A percentile compares a stretch with the other conserved stretches of the same genome.
phyloP scores from a whole-genome alignment of 805 yeast genomes.

The Candida pseudoglaebosa region DNA sequence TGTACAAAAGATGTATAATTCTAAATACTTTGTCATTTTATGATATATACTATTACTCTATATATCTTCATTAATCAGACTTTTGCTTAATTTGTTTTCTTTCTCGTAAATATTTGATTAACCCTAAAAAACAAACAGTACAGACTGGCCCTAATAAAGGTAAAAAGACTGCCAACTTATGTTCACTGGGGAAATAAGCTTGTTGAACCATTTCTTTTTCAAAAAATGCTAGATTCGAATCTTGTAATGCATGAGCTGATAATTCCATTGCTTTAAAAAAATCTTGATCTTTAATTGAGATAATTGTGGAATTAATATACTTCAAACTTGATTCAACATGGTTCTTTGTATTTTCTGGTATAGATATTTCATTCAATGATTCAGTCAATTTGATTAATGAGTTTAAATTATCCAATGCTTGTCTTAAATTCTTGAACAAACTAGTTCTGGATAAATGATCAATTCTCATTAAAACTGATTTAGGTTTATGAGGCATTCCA shows the following conservation, averaged over 20 bases:
- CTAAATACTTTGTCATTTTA: no score
- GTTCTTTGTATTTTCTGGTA: constrained; percentile 65
- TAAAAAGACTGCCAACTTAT: constrained; percentile 87
- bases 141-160: constrained; percentile 86
- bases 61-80: background rate
- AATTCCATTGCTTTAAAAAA: constrained; percentile 31
- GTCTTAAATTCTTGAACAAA: constrained; percentile 53
- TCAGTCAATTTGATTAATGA: constrained; percentile 68
- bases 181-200: constrained; percentile 92
- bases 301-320: constrained; percentile 35
- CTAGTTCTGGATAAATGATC: constrained; percentile 64
- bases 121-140: constrained; percentile 56
- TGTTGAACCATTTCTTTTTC: constrained; percentile 95
- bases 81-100: constrained; percentile 21
- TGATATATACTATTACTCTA: no score
- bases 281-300: constrained; percentile 20
- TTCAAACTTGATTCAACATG: constrained; percentile 53
- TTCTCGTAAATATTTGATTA: constrained; percentile 44
- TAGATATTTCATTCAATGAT: constrained; percentile 73
- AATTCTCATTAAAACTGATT: constrained; percentile 57
- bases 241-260: constrained; percentile 51
- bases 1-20: no score
- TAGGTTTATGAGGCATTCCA: constrained; percentile 60
- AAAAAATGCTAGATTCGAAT: constrained; percentile 78
- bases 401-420: constrained; percentile 64